Evolutionary conservation across 2,329 filamentous ascomycete genomes (phyloP), one percentile per base, ranked within the genome.

Genomic region (Coniella vitis): DNA sequence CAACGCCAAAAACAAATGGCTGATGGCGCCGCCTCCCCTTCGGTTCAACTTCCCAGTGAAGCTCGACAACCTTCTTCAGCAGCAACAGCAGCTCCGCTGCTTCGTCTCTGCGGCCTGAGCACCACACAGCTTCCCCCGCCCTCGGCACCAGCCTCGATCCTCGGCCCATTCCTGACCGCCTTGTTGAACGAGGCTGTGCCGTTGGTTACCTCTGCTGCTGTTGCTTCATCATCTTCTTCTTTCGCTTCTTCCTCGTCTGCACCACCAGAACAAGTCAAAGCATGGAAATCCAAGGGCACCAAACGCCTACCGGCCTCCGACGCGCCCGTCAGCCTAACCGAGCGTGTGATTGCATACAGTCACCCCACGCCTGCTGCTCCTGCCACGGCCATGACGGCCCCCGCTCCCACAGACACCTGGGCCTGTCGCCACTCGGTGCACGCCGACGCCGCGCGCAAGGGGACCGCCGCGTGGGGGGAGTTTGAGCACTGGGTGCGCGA

Each of bases 401-500:
- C n/a, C n/a, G n/a, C n/a, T n/a, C n/a, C n/a, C n/a, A n/a, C n/a
- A n/a, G 83, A 86, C 64, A 74, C 70, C 16, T 89, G 85, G 85
- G 75, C 75, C 46, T 78, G 78, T 36, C 74, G 86, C 48, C 73
- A 73, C 38, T 85, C 80, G 60, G 65, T 76, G 37, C 85, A 89
- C 61, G 67, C 68, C 49, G 73, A 84, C 58, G 66, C 63, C 5
- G 65, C 69, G 16, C 66, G 64, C 35, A 58, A 58, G 20, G 74
- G 78, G 8, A 81, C 81, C 1, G 84, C 82, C 9, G 69, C 61
- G 39, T 87, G 81, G 76, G 68, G 66, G 0, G 84, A 89, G 63
- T 86, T 88, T 61, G 69, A 74, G 34, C 63, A 62, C 31, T 73
- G 71, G 54, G 75, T 88, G 61, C 78, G 81, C 56, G 69, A 76